Percentiles rank a stretch among this genome's conserved stretches.
These are phyloP conservation scores for Jasminum sambac DNA, from an alignment of 257 asterid genomes.

Conservation along the genomic window DNA sequence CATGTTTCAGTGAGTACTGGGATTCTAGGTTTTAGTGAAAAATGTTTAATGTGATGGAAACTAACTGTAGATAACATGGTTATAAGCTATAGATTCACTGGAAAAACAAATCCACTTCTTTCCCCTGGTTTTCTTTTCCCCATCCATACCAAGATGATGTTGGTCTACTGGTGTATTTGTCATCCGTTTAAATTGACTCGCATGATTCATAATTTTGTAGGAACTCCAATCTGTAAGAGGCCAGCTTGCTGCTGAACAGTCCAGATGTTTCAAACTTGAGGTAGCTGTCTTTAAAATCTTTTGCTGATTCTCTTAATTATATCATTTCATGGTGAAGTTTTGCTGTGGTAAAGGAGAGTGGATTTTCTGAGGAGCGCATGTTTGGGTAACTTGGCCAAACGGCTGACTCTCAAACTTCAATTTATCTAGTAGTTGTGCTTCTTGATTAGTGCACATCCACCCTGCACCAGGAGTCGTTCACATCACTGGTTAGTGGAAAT, in stretches of 20 bases:
- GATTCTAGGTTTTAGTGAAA: neutral
- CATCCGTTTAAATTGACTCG: neutral
- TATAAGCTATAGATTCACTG: neutral
- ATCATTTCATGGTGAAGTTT: neutral
- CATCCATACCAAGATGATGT: neutral
- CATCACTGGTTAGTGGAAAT: neutral
- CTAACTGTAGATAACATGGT: neutral
- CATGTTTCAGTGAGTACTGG: neutral
- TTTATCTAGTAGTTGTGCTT: neutral
- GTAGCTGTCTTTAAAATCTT: slow-evolving; percentile 36
- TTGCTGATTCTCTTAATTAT: slow-evolving; percentile 3
- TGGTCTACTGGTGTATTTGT: neutral
- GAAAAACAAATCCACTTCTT: neutral
- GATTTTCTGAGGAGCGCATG: neutral
- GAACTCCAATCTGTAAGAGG: slow-evolving; percentile 92
- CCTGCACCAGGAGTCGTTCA: neutral
- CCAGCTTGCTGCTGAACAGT: slow-evolving; percentile 92
- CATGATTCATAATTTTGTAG: slow-evolving; percentile 41
- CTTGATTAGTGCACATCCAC: neutral
- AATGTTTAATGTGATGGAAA: neutral
- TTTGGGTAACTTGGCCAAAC: neutral
- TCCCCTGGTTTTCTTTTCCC: neutral
- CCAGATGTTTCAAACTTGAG: slow-evolving; percentile 99
- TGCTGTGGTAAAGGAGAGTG: neutral
- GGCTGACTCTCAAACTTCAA: neutral